phyloP scores from a whole-genome alignment of 805 yeast species.

The Pichia cephalocereana region DNA sequence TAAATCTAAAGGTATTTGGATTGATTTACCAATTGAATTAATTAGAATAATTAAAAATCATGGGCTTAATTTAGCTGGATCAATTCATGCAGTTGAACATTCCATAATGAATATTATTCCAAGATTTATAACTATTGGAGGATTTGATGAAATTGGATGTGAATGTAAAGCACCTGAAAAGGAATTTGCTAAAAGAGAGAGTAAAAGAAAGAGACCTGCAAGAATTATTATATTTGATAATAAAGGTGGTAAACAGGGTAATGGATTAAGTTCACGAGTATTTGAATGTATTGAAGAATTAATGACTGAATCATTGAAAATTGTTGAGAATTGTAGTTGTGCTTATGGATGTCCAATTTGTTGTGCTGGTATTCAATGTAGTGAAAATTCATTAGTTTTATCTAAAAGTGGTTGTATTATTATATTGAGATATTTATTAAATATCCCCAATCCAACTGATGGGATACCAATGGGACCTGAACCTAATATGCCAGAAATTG shows the following conservation, averaged over 20 bases:
- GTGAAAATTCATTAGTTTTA: slow-evolving; percentile 71
- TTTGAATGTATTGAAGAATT: slow-evolving; percentile 70
- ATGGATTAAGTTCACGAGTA: slow-evolving; percentile 72
- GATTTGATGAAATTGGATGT: slow-evolving; percentile 65
- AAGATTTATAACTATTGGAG: slow-evolving; percentile 57
- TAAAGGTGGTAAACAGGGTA: slow-evolving; percentile 70
- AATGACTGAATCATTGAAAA: slow-evolving; percentile 46
- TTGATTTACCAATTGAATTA: slow-evolving; percentile 68
- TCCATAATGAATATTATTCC: slow-evolving; percentile 77
- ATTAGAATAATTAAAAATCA: slow-evolving; percentile 50
- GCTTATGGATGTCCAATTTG: slow-evolving; percentile 71
- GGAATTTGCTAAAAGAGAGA: slow-evolving; percentile 74
- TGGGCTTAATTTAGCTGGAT: slow-evolving; percentile 67
- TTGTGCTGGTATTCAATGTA: slow-evolving; percentile 74
- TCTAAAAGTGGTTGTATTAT: slow-evolving; percentile 81
- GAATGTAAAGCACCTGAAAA: slow-evolving; percentile 98
- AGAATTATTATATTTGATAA: slow-evolving; percentile 77
- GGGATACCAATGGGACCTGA: slow-evolving; percentile 65
- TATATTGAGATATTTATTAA: slow-evolving; percentile 54
- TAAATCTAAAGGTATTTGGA: slow-evolving; percentile 80
- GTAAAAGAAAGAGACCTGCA: slow-evolving; percentile 74
- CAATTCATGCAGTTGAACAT: slow-evolving; percentile 96
- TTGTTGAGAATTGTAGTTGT: slow-evolving; percentile 61
- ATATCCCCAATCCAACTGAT: slow-evolving; percentile 39
- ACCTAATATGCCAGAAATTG: slow-evolving; percentile 57